Percentiles rank a stretch among this genome's conserved stretches.
Evolutionary conservation across 805 yeast species (phyloP).

Genomic region (Wickerhamiella lipophila): DNA sequence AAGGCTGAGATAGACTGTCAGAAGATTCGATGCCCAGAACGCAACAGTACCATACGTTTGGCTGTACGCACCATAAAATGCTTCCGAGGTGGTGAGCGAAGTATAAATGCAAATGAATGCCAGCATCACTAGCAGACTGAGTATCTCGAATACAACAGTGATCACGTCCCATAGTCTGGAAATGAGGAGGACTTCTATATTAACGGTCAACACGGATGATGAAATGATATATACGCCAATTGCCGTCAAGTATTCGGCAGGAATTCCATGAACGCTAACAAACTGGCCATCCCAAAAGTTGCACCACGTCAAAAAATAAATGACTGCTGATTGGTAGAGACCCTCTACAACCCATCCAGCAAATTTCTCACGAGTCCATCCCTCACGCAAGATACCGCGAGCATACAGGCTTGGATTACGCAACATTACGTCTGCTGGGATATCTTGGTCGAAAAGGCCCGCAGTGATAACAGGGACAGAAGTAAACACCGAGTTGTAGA

Average conservation of each 20-base stretch:
- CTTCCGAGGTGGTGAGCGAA: slow-evolving; percentile 37
- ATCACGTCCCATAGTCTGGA: slow-evolving; percentile 74
- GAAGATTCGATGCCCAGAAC: slow-evolving; percentile 53
- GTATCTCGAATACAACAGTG: slow-evolving; percentile 37
- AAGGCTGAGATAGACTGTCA: slow-evolving; percentile 44
- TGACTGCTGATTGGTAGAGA: slow-evolving; percentile 54
- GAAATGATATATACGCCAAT: slow-evolving; percentile 9
- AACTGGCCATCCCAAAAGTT: slow-evolving; percentile 34
- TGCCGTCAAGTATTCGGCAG: slow-evolving; percentile 10
- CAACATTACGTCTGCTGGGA: slow-evolving; percentile 50
- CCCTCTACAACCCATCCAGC: slow-evolving; percentile 59
- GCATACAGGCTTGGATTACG: slow-evolving; percentile 61
- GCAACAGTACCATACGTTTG: slow-evolving; percentile 47
- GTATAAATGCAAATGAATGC: slow-evolving; percentile 78
- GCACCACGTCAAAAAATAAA: slow-evolving; percentile 60
- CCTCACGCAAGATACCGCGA: slow-evolving; percentile 52
- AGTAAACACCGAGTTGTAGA: slow-evolving; percentile 72
- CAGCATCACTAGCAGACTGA: slow-evolving; percentile 47
- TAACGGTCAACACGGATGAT: slow-evolving; percentile 18
- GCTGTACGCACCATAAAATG: slow-evolving; percentile 52
- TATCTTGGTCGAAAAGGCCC: slow-evolving; percentile 70
- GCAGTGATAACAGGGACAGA: slow-evolving; percentile 65
- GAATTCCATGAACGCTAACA: slow-evolving; percentile 13
- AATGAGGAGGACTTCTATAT: slow-evolving; percentile 53
- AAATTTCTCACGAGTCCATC: slow-evolving; percentile 51